A percentile compares a stretch with the other conserved stretches of the same genome.
Conservation (phyloP, 371 early-diverging fungal species). For the Actinomortierella wolfii region DNA sequence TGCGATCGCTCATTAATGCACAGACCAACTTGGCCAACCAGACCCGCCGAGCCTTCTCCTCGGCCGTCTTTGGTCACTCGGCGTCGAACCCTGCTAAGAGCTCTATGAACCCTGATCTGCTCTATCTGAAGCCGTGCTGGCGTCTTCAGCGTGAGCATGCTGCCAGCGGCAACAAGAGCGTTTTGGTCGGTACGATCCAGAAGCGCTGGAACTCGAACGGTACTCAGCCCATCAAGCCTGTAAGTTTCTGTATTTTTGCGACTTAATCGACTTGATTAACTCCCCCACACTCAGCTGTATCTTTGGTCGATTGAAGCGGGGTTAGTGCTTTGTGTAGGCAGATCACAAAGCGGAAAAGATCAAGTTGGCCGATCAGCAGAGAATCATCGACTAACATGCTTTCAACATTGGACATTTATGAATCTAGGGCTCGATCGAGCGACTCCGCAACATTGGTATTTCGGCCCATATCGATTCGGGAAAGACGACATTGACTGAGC, state of each 20-base stretch:
- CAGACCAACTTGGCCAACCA: conserved; percentile 33
- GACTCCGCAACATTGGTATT: conserved; percentile 95
- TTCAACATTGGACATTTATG: too few relatives aligned
- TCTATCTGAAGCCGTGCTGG: conserved; percentile 46
- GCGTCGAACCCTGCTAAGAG: conserved; percentile 3
- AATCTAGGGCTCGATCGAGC: conserved; percentile 46
- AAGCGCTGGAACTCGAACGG: conserved; percentile 46
- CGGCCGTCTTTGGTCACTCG: conserved; percentile 22
- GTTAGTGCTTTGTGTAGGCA: too few relatives aligned
- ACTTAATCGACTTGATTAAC: too few relatives aligned
- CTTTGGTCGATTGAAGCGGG: too few relatives aligned
- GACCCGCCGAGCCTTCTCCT: conserved; percentile 43
- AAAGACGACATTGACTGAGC: conserved; percentile 97
- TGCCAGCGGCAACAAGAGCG: conserved; percentile 19
- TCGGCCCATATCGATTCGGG: conserved; percentile 99
- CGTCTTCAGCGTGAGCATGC: conserved; percentile 37
- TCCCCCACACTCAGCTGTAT: too few relatives aligned
- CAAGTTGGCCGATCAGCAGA: neutral
- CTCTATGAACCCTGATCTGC: conserved; percentile 38
- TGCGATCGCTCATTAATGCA: conserved; percentile 45
- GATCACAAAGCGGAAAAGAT: too few relatives aligned
- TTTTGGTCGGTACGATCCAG: conserved; percentile 45
- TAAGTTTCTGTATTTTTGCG: conserved; percentile 8
- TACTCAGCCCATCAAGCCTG: conserved; percentile 31
- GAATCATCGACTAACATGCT: neutral